phyloP scores from a whole-genome alignment of 768 basidiomycete species.

The Lactifluus echinatus region DNA sequence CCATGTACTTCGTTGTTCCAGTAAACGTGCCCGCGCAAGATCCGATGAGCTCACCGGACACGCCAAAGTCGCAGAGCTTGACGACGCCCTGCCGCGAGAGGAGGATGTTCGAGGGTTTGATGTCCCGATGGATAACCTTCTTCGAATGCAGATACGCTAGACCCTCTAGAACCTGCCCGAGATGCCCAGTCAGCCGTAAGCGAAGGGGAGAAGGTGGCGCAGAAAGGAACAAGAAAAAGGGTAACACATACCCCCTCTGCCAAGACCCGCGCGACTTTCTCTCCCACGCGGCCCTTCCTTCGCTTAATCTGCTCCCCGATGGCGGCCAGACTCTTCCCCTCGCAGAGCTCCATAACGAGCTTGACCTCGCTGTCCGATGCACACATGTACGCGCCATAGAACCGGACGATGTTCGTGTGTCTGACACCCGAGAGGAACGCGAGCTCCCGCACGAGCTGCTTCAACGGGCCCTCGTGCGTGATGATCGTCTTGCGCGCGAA shows the following conservation, averaged over 20 bases:
- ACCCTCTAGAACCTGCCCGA: constrained; percentile 68
- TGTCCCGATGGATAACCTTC: constrained; percentile 85
- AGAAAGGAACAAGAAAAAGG: not conserved
- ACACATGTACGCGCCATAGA: constrained; percentile 80
- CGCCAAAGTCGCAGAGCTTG: constrained; percentile 88
- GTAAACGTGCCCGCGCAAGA: constrained; percentile 87
- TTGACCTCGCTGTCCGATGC: constrained; percentile 80
- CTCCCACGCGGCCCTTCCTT: constrained; percentile 61
- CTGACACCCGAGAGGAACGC: constrained; percentile 72
- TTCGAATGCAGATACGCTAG: constrained; percentile 79
- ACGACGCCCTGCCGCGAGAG: constrained; percentile 78
- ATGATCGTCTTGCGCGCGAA: constrained; percentile 90
- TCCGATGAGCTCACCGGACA: constrained; percentile 84
- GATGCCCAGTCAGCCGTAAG: not conserved
- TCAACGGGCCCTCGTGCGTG: constrained; percentile 73
- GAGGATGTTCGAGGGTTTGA: constrained; percentile 83
- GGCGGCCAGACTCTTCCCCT: constrained; percentile 75
- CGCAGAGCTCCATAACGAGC: constrained; percentile 80
- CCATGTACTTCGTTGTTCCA: constrained; percentile 93
- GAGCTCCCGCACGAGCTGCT: constrained; percentile 82
- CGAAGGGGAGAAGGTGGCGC: not conserved
- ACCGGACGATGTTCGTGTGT: constrained; percentile 75
- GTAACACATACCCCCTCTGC: constrained; percentile 65
- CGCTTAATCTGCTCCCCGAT: constrained; percentile 72
- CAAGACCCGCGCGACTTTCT: constrained; percentile 74